Evolutionary conservation across 1,284 basidiomycete genomes (phyloP).

Genomic region (Tilletia indica): DNA sequence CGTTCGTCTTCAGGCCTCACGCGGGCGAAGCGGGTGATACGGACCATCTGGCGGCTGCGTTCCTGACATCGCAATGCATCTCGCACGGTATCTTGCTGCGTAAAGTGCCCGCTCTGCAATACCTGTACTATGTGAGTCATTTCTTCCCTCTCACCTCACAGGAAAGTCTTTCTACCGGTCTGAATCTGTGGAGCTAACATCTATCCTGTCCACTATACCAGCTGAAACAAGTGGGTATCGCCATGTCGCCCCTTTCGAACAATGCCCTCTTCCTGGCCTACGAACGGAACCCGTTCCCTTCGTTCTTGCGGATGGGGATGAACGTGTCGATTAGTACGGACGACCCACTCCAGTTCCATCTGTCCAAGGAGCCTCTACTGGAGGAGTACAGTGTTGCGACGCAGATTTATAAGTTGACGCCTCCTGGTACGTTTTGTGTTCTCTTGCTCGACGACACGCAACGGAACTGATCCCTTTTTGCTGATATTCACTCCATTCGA

Average conservation of each 20-base stretch:
- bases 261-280: slow-evolving; percentile 96
- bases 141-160: not conserved
- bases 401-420: slow-evolving; percentile 55
- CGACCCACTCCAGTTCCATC: slow-evolving; percentile 66
- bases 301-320: slow-evolving; percentile 93
- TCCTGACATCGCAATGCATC: slow-evolving; percentile 94
- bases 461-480: not conserved
- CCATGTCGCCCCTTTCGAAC: slow-evolving; percentile 97
- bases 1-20: slow-evolving; percentile 94
- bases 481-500: not conserved
- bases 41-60: slow-evolving; percentile 92
- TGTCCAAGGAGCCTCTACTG: slow-evolving; percentile 72
- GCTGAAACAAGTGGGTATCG: slow-evolving; percentile 61
- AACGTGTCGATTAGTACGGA: slow-evolving; percentile 97
- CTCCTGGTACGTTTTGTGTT: slow-evolving; percentile 33
- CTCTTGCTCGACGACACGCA: no score
- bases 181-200: not conserved
- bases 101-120: slow-evolving; percentile 82
- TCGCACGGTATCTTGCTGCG: slow-evolving; percentile 96
- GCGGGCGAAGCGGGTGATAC: slow-evolving; percentile 98
- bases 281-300: slow-evolving; percentile 93
- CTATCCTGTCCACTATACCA: slow-evolving; percentile 66
- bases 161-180: no score
- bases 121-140: slow-evolving; percentile 67
- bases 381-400: slow-evolving; percentile 99